phyloP scores from a whole-genome alignment of 805 yeast species.

The Wickerhamiella sorbophila region DNA sequence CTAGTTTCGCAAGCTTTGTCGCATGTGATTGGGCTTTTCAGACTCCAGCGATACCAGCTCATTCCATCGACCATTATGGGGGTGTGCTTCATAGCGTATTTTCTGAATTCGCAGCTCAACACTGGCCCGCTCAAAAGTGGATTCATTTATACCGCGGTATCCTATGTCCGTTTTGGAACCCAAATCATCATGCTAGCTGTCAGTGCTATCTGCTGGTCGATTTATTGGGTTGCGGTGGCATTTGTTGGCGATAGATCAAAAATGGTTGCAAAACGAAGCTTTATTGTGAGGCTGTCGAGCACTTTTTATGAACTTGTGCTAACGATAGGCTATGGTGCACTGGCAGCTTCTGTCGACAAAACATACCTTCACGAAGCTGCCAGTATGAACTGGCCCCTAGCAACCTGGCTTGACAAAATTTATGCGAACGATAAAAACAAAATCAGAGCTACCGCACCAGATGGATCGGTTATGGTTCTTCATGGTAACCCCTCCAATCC shows the following conservation, averaged over 20 bases:
- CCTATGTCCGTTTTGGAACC: slow-evolving; percentile 1
- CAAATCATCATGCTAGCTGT: neutral
- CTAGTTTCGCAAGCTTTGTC: neutral
- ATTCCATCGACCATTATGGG: neutral
- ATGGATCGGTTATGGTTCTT: neutral
- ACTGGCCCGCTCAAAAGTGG: neutral
- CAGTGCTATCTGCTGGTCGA: slow-evolving; percentile 2
- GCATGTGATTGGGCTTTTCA: neutral
- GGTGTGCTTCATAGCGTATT: neutral
- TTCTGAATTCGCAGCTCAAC: neutral
- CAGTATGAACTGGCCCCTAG: neutral
- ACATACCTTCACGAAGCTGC: slow-evolving; percentile 2
- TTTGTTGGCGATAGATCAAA: slow-evolving; percentile 4
- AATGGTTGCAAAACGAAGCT: neutral
- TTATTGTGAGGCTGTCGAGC: neutral
- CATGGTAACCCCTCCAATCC: neutral
- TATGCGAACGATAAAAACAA: neutral
- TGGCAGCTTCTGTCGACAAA: neutral
- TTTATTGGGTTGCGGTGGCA: slow-evolving; percentile 3
- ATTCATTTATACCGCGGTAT: neutral
- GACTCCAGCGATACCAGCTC: neutral
- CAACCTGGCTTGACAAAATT: slow-evolving; percentile 1
- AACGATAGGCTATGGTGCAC: neutral
- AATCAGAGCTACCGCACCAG: neutral
- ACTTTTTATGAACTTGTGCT: slow-evolving; percentile 1